Percentiles rank a stretch among this genome's conserved stretches.
phyloP scores from a whole-genome alignment of 495 filamentous ascomycete species.

The Podospora conica region DNA sequence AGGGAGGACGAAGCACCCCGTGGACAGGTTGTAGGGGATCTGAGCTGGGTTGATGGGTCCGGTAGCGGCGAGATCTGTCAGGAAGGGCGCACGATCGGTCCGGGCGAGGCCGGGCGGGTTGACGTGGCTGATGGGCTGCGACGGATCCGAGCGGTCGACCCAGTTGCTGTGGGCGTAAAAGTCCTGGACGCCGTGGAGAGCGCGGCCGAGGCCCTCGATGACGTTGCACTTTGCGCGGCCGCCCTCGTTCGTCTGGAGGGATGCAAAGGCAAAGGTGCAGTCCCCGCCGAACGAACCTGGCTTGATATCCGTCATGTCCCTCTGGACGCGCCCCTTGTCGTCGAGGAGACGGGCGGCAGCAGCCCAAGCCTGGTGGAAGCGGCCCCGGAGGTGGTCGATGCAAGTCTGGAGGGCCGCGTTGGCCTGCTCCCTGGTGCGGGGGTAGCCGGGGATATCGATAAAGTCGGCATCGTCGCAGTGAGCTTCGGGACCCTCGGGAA shows the following conservation, averaged over 20 bases:
- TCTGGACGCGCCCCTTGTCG: constrained; percentile 13
- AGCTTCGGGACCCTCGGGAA: constrained; percentile 25
- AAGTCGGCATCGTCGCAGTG: constrained; percentile 29
- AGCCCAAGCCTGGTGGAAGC: constrained; percentile 19
- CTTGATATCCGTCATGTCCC: constrained; percentile 16
- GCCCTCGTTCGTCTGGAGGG: constrained; percentile 12
- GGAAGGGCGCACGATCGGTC: constrained; percentile 19
- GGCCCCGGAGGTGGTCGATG: constrained; percentile 23
- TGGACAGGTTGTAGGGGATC: constrained; percentile 22
- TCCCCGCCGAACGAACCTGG: constrained; percentile 15
- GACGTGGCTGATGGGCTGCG: constrained; percentile 15
- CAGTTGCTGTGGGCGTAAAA: constrained; percentile 30
- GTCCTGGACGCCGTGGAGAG: constrained; percentile 24
- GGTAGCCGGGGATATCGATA: constrained; percentile 25
- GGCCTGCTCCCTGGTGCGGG: constrained; percentile 16
- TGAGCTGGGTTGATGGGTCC: constrained; percentile 15
- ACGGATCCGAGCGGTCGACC: constrained; percentile 18
- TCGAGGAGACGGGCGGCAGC: constrained; percentile 14
- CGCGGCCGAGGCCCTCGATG: constrained; percentile 22
- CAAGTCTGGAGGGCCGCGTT: constrained; percentile 21
- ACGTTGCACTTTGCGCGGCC: constrained; percentile 23
- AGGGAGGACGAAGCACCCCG: constrained; percentile 23
- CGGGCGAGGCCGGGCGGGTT: constrained; percentile 24
- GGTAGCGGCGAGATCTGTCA: constrained; percentile 15
- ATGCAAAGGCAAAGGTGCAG: constrained; percentile 21